Conservation (phyloP, 257 asterid species). For the Anisodus acutangulus region DNA sequence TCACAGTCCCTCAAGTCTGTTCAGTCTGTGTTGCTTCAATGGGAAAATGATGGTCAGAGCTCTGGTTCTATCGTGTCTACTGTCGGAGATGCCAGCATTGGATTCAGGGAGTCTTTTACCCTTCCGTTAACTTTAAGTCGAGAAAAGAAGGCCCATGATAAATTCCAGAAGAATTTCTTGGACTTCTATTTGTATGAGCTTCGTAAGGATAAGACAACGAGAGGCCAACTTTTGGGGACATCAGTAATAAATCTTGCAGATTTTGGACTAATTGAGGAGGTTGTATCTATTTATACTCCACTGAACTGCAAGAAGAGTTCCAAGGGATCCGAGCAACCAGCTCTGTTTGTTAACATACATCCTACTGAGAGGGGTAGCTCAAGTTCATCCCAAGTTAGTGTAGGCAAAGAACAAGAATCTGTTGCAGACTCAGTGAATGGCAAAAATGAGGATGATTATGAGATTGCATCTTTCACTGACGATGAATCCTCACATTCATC, state of each 20-base stretch:
- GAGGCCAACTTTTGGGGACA: constrained; percentile 70
- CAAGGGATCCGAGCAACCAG: constrained; percentile 52
- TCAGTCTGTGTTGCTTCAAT: constrained; percentile 74
- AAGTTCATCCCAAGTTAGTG: constrained; percentile 60
- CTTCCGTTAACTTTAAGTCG: constrained; percentile 56
- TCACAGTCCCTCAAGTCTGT: constrained; percentile 64
- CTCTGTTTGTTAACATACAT: constrained; percentile 60
- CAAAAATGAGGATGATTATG: constrained; percentile 45
- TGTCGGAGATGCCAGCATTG: constrained; percentile 65
- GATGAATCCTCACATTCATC: constrained; percentile 71
- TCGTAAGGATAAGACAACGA: constrained; percentile 67
- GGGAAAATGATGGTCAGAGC: constrained; percentile 66
- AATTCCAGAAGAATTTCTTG: constrained; percentile 64
- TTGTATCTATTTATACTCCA: constrained; percentile 54
- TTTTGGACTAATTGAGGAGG: constrained; percentile 60
- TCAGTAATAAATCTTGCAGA: constrained; percentile 74
- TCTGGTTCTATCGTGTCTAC: constrained; percentile 65
- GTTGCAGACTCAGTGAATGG: constrained; percentile 39
- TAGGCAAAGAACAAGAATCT: constrained; percentile 62
- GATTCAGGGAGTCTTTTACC: constrained; percentile 63
- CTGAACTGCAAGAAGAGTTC: constrained; percentile 67
- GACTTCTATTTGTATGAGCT: constrained; percentile 76
- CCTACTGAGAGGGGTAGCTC: constrained; percentile 62
- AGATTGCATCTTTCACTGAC: constrained; percentile 58
- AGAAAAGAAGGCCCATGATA: constrained; percentile 57